Percentiles rank a stretch among this genome's conserved stretches.
These are phyloP conservation scores for Globisporangium paroecandrum DNA, from an alignment of 352 stramenopile species.

Conservation along the genomic window DNA sequence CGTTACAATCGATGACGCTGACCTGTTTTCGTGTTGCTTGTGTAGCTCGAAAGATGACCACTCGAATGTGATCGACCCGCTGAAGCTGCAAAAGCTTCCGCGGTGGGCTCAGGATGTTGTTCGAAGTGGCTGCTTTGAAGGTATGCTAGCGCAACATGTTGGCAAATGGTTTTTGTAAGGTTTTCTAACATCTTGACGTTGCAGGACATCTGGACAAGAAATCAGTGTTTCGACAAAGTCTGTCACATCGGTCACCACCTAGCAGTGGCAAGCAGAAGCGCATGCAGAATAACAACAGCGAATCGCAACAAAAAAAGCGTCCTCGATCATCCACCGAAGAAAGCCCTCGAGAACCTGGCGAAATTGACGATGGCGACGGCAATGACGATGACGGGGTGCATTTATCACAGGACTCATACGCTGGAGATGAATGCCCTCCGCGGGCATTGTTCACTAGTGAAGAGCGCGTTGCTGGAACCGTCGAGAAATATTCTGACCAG, in stretches of 20 bases:
- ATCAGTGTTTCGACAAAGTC: background rate
- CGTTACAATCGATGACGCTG: background rate
- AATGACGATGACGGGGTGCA: background rate
- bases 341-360: slow-evolving; percentile 6
- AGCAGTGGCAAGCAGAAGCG: slow-evolving; percentile 14
- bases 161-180: background rate
- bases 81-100: slow-evolving; percentile 41
- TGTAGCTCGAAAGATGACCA: slow-evolving; percentile 1
- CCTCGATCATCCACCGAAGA: slow-evolving; percentile 16
- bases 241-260: background rate
- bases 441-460: slow-evolving; percentile 46
- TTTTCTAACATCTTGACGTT: background rate
- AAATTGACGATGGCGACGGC: slow-evolving; percentile 9
- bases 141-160: slow-evolving; percentile 10
- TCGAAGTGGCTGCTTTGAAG: slow-evolving; percentile 48
- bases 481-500: slow-evolving; percentile 66
- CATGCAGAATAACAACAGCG: background rate
- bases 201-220: slow-evolving; percentile 13
- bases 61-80: slow-evolving; percentile 23
- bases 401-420: slow-evolving; percentile 18
- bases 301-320: slow-evolving; percentile 19
- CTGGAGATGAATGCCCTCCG: slow-evolving; percentile 28
- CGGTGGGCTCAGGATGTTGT: slow-evolving; percentile 57
- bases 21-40: background rate
- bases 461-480: slow-evolving; percentile 45